These are phyloP conservation scores for Conticribra weissflogii DNA, from an alignment of 108 stramenopile species.

Conservation along the genomic window DNA sequence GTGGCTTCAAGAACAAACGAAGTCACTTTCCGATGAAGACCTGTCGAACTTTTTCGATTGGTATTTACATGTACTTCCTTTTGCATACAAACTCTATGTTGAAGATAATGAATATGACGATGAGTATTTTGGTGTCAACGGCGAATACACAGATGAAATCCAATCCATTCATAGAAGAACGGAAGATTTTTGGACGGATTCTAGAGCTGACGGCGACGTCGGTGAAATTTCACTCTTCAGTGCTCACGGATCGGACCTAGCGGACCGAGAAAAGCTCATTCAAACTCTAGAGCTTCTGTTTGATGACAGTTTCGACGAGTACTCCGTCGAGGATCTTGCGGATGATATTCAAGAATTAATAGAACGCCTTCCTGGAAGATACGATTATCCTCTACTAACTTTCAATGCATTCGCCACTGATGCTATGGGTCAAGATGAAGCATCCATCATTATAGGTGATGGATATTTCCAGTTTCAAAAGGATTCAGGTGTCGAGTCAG, in stretches of 20 bases:
- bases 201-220: constrained; percentile 8
- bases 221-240: constrained; percentile 25
- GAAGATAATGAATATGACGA: constrained; percentile 9
- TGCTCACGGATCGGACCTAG: constrained; percentile 41
- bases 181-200: constrained; percentile 39
- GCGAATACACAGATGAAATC: constrained; percentile 42
- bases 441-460: constrained; percentile 46
- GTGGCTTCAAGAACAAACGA: constrained; percentile 23
- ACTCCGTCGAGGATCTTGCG: constrained; percentile 40
- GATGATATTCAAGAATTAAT: constrained; percentile 43
- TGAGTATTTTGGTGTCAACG: constrained; percentile 45
- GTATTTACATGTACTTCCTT: constrained; percentile 31
- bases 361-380: constrained; percentile 29
- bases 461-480: constrained; percentile 31
- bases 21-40: constrained; percentile 17
- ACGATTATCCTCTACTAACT: constrained; percentile 40
- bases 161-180: constrained; percentile 19
- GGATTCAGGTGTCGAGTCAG: constrained; percentile 4
- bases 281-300: constrained; percentile 38
- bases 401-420: constrained; percentile 55
- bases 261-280: constrained; percentile 39
- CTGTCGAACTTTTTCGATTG: constrained; percentile 32
- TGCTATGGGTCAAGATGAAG: constrained; percentile 26
- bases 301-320: constrained; percentile 22
- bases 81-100: constrained; percentile 39